Conservation (phyloP, 192 early-diverging fungal genomes). For the Entophlyctis luteolus region DNA sequence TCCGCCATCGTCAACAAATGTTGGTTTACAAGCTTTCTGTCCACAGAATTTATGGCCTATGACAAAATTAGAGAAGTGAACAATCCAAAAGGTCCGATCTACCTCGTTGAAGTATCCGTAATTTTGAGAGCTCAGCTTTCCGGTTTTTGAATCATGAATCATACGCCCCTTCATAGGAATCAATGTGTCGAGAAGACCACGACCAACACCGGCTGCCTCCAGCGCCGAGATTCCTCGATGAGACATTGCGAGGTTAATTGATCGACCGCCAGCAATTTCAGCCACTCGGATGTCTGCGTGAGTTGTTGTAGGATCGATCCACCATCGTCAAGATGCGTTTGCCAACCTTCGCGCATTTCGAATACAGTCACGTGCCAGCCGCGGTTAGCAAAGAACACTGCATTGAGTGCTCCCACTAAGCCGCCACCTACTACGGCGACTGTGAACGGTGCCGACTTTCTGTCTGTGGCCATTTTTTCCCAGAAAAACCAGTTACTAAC, state of each 20-base stretch:
- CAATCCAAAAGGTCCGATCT: background rate
- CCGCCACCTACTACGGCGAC: slow-evolving; percentile 89
- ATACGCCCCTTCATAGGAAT: slow-evolving; percentile 92
- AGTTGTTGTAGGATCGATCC: background rate
- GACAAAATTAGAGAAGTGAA: background rate
- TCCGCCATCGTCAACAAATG: slow-evolving; percentile 74
- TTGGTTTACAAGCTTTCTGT: slow-evolving; percentile 77
- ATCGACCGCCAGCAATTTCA: slow-evolving; percentile 48
- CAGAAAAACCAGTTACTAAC: too few relatives aligned
- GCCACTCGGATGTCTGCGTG: slow-evolving; percentile 37
- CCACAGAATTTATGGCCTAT: slow-evolving; percentile 90
- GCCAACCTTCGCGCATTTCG: slow-evolving; percentile 73
- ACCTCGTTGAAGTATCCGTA: slow-evolving; percentile 88
- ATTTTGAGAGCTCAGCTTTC: slow-evolving; percentile 67
- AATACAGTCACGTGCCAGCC: slow-evolving; percentile 87
- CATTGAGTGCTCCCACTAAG: slow-evolving; percentile 74
- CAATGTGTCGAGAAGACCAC: slow-evolving; percentile 60
- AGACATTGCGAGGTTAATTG: slow-evolving; percentile 93
- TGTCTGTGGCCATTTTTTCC: too few relatives aligned
- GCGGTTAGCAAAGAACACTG: slow-evolving; percentile 86
- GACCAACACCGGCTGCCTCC: slow-evolving; percentile 57
- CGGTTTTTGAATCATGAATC: slow-evolving; percentile 72
- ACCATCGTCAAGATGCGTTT: too few relatives aligned
- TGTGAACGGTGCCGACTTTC: too few relatives aligned
- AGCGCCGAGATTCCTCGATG: slow-evolving; percentile 81